Evolutionary conservation across 148 eudicot species (phyloP), one percentile per base, ranked within the genome.

Genomic region (Mesembryanthemum crystallinum): DNA sequence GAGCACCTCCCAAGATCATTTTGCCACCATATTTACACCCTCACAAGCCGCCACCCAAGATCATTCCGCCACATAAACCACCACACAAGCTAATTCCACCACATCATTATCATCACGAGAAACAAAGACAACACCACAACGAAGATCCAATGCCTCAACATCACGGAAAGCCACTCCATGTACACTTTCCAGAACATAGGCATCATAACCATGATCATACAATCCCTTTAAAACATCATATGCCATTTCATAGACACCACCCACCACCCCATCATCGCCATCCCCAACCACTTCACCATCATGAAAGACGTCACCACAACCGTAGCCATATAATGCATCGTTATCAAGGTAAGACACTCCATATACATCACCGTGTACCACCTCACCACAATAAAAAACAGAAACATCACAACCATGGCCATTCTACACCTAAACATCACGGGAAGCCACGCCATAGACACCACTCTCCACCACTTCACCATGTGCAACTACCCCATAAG

Each of bases 1-100:
- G 75, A 27, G 28, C 66, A 17, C 76, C 79, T 8, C 83, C 83
- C 0, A 71, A 58, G 67, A 80, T 80, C 25, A 80, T 71, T 11
- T 71, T 71, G 0, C 83, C 83, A 49, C 83, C 83, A 12, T 80
- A 70, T n/a, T 61, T 55, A 65, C 79, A 20, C 64, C 79, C 15
- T 47, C 78, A 69, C 51, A 79, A 32, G 39, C 18, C 67, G 21
- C 79, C 76, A 24, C 83, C 55, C 32, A 73, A 18, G 70, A 64
- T 71, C 45, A 21, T 33, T 27, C 72, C 80, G 23, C 79, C 71
- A 25, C 77, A 32, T 15, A 14, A 14, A 8, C 75, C 70, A 0
- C 70, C 73, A 25, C 82, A 76, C 25, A 76, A 49, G 45, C 43
- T 72, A 37, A 54, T 76, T 47, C 24, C 77, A 39, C 82, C 81